Base-by-base conservation (phyloP, 345 rosid genomes). In the Eucalyptus cloeziana region DNA sequence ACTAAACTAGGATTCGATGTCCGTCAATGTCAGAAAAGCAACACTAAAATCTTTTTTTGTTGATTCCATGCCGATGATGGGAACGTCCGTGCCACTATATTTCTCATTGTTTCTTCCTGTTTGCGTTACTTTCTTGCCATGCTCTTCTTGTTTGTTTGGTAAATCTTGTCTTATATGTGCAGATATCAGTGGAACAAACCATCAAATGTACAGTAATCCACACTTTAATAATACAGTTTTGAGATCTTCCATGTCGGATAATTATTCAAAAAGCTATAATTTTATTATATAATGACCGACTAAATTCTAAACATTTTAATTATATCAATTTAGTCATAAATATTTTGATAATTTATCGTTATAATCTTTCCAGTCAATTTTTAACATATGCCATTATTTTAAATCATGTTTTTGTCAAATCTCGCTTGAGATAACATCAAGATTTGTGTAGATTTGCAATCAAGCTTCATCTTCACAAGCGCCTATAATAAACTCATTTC, bases 271-370 rank as follows among this genome's bases (percentile, higher is more conserved):
- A 37, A 33, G 13, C 0, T 33, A 2, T 33, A 16, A 33, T 2
- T 0, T 52, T 52, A 52, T 52, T 52, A 52, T 52, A 21, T 52
- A 52, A 52, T 0, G 0, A 52, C 0, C 2, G 2, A 52, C 21
- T 52, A 2, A 52, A 19, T 52, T 52, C 1, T 52, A 52, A 52
- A 7, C 0, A 52, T 52, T 52, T 52, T 52, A 21, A 52, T 52
- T 52, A 51, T 51, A 17, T 52, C 1, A 16, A n/a, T 69, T 4
- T 8, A 31, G 16, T 67, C 2, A 16, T 69, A 4, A 67, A 67
- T 2, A 69, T 69, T 33, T 16, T 14, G 7, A 2, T 2, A 5
- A 33, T 69, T 69, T 69, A 8, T 69, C 6, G 33, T 16, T 33
- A 31, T 31, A 31, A 67, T 15, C 2, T 15, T 62, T 62, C 0